Conservation (phyloP, 2,329 filamentous ascomycete genomes). For the Apiospora saccharicola region DNA sequence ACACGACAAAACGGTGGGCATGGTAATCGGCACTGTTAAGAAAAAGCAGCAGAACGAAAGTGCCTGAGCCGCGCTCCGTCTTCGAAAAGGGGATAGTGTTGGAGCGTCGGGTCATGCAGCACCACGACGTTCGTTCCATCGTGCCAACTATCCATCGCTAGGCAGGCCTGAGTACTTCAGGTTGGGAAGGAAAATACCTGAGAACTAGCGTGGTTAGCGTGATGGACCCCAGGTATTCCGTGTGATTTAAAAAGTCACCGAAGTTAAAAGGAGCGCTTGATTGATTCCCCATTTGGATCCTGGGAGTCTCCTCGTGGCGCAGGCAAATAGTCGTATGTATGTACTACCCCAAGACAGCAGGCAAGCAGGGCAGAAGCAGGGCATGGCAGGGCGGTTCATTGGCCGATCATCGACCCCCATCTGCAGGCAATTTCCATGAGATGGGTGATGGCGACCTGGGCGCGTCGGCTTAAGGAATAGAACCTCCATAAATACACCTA, state of each 20-base stretch:
- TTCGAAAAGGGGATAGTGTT: conserved; percentile 12
- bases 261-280: conserved; percentile 14
- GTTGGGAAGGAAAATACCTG: neutral
- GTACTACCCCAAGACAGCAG: conserved; percentile 18
- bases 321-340: conserved; percentile 3
- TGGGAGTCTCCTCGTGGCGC: conserved; percentile 8
- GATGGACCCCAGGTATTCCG: conserved; percentile 16
- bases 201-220: conserved; percentile 12
- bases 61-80: conserved; percentile 18
- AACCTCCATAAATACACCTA: conserved; percentile 1
- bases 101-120: conserved; percentile 13
- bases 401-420: conserved; percentile 9
- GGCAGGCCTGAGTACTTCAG: conserved; percentile 1
- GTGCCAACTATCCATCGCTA: conserved; percentile 17
- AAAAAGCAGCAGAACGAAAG: neutral
- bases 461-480: conserved; percentile 11
- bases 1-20: conserved; percentile 10
- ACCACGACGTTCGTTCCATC: conserved; percentile 15
- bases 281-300: conserved; percentile 20
- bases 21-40: conserved; percentile 14
- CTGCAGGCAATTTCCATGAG: conserved; percentile 18
- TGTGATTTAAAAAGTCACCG: conserved; percentile 9
- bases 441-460: conserved; percentile 11
- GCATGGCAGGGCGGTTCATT: neutral
- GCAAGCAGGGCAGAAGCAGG: neutral